Evolutionary conservation across 257 asterid genomes (phyloP).

Genomic region (Orobanche coerulescens): DNA sequence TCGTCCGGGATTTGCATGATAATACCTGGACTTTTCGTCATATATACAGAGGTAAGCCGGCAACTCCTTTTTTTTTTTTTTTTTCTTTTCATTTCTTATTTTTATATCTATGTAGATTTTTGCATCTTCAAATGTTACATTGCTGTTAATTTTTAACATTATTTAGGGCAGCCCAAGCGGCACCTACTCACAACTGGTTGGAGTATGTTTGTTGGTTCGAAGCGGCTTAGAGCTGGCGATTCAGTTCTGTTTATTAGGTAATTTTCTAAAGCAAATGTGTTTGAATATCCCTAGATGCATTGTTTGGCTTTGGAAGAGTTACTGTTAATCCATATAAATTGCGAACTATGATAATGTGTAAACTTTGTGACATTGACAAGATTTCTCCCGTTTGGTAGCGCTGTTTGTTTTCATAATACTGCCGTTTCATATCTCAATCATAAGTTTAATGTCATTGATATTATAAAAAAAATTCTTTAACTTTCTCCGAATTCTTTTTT

Average conservation of each 20-base stretch:
- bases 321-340: no score
- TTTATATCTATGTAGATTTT: neutral
- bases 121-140: neutral
- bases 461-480: neutral
- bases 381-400: neutral
- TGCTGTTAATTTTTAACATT: slow-evolving; percentile 3
- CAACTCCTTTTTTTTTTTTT: no score
- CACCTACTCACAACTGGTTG: slow-evolving; percentile 91
- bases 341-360: no score
- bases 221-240: slow-evolving; percentile 84
- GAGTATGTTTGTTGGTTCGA: slow-evolving; percentile 89
- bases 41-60: slow-evolving; percentile 57
- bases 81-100: neutral
- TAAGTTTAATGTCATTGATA: no score
- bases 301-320: no score
- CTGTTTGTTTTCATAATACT: neutral
- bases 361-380: neutral
- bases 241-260: slow-evolving; percentile 79
- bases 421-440: neutral
- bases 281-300: neutral
- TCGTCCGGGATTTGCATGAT: slow-evolving; percentile 74
- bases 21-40: slow-evolving; percentile 88
- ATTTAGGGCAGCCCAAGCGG: slow-evolving; percentile 75
- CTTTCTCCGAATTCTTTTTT: neutral
- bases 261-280: neutral